These are phyloP conservation scores for Penicillium decumbens DNA, from an alignment of 2,329 filamentous ascomycete genomes.

Conservation along the genomic window DNA sequence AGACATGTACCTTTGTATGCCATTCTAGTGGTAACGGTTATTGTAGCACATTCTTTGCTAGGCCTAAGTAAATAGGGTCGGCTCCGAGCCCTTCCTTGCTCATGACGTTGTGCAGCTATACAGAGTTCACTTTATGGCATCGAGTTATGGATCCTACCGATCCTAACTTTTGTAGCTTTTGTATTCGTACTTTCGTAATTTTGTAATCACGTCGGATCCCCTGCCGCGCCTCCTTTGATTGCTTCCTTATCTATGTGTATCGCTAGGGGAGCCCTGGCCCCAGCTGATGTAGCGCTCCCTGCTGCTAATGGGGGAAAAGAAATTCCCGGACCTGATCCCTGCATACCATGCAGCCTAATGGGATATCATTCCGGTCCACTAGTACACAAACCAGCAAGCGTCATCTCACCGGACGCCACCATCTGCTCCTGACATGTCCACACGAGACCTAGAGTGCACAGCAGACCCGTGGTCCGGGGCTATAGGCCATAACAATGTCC, in stretches of 20 bases:
- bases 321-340: slow-evolving; percentile 4
- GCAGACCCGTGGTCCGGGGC: slow-evolving; percentile 1
- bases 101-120: slow-evolving; percentile 12
- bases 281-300: not conserved
- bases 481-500: not conserved
- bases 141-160: slow-evolving; percentile 11
- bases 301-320: not conserved
- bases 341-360: slow-evolving; percentile 18
- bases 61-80: not conserved
- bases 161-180: not conserved
- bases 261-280: not conserved
- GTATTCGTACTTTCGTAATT: slow-evolving; percentile 2
- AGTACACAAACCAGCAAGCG: not conserved
- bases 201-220: not conserved
- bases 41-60: not conserved
- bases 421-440: slow-evolving; percentile 6
- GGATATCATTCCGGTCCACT: slow-evolving; percentile 15
- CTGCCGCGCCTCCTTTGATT: not conserved
- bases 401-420: slow-evolving; percentile 12
- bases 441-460: slow-evolving; percentile 1
- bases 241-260: not conserved
- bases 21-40: not conserved
- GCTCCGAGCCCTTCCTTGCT: slow-evolving; percentile 9
- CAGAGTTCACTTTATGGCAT: slow-evolving; percentile 4
- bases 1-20: not conserved